Percentiles rank a stretch among this genome's conserved stretches.
Evolutionary conservation across 2,329 filamentous ascomycete genomes (phyloP).

Genomic region (Penicillium psychrosexuale): DNA sequence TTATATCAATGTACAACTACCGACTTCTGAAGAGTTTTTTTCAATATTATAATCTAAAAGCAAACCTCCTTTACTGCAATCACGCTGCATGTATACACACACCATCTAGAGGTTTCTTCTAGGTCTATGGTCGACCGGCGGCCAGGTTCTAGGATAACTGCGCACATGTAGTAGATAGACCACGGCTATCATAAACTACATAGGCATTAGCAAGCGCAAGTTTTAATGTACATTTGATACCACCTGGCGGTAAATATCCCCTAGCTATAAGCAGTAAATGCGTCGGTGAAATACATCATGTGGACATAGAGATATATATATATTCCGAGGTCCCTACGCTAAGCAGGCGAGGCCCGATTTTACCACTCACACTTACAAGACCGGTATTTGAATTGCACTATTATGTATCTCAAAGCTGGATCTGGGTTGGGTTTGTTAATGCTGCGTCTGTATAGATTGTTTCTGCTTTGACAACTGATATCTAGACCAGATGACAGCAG

Average conservation of each 20-base stretch:
- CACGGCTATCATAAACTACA: neutral
- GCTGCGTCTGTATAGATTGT: neutral
- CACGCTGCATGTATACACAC: neutral
- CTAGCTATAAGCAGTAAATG: no score
- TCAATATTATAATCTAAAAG: neutral
- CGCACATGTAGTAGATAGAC: neutral
- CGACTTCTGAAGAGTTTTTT: slow-evolving; percentile 26
- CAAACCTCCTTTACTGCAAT: neutral
- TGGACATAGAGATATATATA: no score
- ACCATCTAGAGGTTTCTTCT: neutral
- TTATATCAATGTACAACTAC: slow-evolving; percentile 38
- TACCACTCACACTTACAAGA: no score
- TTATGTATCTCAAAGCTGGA: neutral
- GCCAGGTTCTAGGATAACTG: neutral
- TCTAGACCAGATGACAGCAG: slow-evolving; percentile 23
- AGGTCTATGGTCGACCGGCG: neutral
- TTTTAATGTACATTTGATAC: no score
- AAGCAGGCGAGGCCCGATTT: neutral
- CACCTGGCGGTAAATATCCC: no score
- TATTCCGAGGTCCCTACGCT: no score
- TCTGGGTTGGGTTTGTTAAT: neutral
- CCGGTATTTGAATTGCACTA: neutral
- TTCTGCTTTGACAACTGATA: neutral
- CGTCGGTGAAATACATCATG: no score
- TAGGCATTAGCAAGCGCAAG: no score